Percentiles rank a stretch among this genome's conserved stretches.
Conservation (phyloP, 192 early-diverging fungal species). For the Backusella luteola region DNA sequence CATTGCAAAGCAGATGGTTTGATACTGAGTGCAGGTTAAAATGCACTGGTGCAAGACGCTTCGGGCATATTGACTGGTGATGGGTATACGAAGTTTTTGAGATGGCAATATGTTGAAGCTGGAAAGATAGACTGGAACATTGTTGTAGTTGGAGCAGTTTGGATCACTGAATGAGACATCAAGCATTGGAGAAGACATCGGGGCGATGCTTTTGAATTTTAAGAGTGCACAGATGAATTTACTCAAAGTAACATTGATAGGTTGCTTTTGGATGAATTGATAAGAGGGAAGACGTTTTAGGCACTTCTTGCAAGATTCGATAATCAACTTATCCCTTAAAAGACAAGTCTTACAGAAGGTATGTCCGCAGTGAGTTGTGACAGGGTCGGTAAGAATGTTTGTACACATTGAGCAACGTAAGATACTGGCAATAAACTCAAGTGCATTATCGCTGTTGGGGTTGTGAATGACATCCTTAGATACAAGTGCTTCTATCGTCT, state of each 20-base stretch:
- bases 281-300: neutral
- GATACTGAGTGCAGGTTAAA: neutral
- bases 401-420: constrained; percentile 1
- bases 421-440: neutral
- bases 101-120: neutral
- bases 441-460: neutral
- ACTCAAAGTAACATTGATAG: neutral
- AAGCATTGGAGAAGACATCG: neutral
- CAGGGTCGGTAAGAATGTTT: neutral
- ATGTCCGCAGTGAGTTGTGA: constrained; percentile 21
- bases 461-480: neutral
- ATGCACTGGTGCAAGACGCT: neutral
- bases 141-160: neutral
- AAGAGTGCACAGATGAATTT: neutral
- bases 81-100: constrained; percentile 11
- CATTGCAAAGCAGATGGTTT: constrained; percentile 1
- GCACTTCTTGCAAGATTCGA: constrained; percentile 8
- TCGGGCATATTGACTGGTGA: neutral
- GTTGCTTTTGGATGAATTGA: neutral
- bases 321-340: neutral
- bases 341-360: constrained; percentile 20
- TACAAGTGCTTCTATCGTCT: neutral
- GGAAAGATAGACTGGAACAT: neutral
- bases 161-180: neutral
- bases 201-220: neutral